These are phyloP conservation scores for Astragalus membranaceus DNA, from an alignment of 306 rosid species.

Conservation along the genomic window DNA sequence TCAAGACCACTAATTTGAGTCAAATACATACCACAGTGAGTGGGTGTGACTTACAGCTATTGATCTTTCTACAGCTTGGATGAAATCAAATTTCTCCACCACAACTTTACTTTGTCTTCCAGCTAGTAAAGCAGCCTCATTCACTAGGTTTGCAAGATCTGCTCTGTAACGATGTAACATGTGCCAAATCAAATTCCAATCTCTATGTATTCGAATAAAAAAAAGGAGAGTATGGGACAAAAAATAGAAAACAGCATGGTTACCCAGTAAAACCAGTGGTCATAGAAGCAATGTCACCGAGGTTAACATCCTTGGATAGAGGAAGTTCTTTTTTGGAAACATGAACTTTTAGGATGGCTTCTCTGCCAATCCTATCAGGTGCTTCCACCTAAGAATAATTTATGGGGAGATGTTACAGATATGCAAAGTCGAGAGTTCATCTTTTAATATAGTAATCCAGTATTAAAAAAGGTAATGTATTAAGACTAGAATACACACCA, in stretches of 20 bases:
- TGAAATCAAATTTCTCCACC: constrained; percentile 80
- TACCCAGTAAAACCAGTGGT: constrained; percentile 98
- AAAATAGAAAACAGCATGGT: neutral
- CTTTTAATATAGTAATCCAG: constrained; percentile 2
- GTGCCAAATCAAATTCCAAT: neutral
- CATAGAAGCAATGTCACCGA: constrained; percentile 81
- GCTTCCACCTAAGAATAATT: constrained; percentile 64
- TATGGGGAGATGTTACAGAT: neutral
- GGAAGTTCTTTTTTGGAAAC: constrained; percentile 89
- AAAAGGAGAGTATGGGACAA: neutral
- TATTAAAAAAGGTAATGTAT: constrained; percentile 8
- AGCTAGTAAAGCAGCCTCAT: constrained; percentile 93
- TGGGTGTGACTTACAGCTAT: constrained; percentile 65
- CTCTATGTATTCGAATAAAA: neutral
- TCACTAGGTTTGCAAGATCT: constrained; percentile 95
- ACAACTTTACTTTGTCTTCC: constrained; percentile 80
- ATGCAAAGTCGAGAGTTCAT: neutral
- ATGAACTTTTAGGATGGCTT: constrained; percentile 78
- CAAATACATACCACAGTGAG: neutral
- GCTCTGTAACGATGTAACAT: constrained; percentile 50
- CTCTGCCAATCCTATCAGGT: constrained; percentile 89
- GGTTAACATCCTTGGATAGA: constrained; percentile 60
- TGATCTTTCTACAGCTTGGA: constrained; percentile 92
- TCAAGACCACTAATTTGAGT: neutral
- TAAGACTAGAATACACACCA: constrained; percentile 49